phyloP scores from a whole-genome alignment of 129 eudicot species.

The Deinandra increscens region DNA sequence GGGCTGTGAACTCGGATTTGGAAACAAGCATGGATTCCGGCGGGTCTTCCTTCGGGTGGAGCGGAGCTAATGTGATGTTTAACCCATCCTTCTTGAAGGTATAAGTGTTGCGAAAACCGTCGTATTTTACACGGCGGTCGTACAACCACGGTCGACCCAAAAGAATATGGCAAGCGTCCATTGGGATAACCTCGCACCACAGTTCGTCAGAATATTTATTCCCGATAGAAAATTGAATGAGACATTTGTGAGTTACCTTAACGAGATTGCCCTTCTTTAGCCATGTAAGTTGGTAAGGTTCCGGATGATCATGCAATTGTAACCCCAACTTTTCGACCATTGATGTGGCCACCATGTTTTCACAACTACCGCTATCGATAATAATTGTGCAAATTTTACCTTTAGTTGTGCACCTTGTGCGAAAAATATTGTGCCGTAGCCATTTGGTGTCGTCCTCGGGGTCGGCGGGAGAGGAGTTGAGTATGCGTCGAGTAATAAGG shows the following conservation, averaged over 20 bases:
- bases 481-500: background rate
- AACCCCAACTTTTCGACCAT: too few relatives aligned
- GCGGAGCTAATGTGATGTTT: too few relatives aligned
- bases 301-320: too few relatives aligned
- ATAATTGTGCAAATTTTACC: background rate
- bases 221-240: background rate
- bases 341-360: background rate
- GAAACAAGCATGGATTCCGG: background rate
- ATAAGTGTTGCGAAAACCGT: too few relatives aligned
- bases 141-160: background rate
- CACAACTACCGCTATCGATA: background rate
- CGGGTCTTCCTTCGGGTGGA: background rate
- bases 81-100: too few relatives aligned
- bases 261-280: too few relatives aligned
- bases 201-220: background rate
- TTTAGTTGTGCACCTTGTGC: background rate
- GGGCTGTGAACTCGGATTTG: too few relatives aligned
- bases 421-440: background rate
- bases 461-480: background rate
- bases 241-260: background rate
- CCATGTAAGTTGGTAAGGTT: too few relatives aligned
- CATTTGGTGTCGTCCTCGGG: background rate
- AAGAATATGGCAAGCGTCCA: background rate
- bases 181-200: background rate
- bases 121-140: background rate